phyloP scores from a whole-genome alignment of 176 grass and related monocot genomes.

The Bolboschoenus planiculmis region DNA sequence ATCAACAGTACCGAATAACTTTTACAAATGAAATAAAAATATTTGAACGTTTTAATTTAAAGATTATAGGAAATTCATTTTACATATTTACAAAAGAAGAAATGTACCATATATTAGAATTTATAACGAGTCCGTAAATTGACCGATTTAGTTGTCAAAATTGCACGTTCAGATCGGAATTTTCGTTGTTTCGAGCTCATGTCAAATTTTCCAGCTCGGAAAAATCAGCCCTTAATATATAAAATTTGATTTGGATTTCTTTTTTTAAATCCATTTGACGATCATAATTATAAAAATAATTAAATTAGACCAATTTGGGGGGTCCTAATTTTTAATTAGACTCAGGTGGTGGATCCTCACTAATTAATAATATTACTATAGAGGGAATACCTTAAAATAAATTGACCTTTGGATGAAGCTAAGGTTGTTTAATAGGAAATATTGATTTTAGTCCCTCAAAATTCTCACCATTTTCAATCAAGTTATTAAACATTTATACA shows the following conservation, averaged over 20 bases:
- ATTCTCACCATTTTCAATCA: neutral
- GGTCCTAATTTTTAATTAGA: neutral
- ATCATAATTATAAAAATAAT: neutral
- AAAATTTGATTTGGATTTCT: neutral
- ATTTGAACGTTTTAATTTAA: too few relatives aligned
- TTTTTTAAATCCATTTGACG: neutral
- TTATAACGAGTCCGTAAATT: too few relatives aligned
- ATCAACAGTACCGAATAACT: too few relatives aligned
- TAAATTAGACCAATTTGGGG: neutral
- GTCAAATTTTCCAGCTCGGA: neutral
- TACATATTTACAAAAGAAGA: too few relatives aligned
- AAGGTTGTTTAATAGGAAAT: neutral
- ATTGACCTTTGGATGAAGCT: neutral
- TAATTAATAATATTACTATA: neutral
- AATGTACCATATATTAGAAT: neutral
- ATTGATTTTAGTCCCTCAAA: neutral
- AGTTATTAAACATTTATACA: neutral
- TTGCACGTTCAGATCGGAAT: too few relatives aligned
- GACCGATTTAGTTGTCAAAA: too few relatives aligned
- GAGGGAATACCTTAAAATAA: neutral
- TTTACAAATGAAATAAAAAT: neutral
- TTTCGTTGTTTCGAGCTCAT: neutral
- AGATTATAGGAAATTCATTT: too few relatives aligned
- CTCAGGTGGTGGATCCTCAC: neutral
- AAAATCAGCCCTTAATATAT: neutral